Evolutionary conservation across 371 early-diverging fungal species (phyloP).

Genomic region (Thermomucor indicae-seudaticae): DNA sequence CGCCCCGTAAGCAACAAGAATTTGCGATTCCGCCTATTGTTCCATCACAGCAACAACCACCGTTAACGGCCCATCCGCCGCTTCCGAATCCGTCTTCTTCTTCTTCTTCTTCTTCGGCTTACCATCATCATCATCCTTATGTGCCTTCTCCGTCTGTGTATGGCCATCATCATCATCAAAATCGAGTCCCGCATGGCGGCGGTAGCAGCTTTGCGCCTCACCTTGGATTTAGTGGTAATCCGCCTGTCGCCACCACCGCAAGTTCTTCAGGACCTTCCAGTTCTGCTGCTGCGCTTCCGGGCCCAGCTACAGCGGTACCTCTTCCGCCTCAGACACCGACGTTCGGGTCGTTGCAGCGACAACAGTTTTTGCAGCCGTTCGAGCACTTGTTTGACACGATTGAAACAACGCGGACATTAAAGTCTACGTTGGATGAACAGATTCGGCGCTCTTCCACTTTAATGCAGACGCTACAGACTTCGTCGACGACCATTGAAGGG

Average conservation of each 20-base stretch:
- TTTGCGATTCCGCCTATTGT: conserved; percentile 48
- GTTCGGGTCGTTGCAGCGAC: conserved; percentile 26
- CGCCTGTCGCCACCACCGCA: too few relatives aligned
- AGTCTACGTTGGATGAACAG: conserved; percentile 68
- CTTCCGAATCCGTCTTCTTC: neutral
- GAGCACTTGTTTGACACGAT: conserved; percentile 59
- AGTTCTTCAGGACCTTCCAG: too few relatives aligned
- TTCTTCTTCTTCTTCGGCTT: too few relatives aligned
- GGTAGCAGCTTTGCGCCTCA: neutral
- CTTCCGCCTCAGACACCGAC: conserved; percentile 17
- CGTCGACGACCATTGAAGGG: conserved; percentile 71
- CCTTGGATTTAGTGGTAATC: too few relatives aligned
- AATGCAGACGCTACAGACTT: conserved; percentile 73
- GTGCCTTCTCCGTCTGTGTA: neutral
- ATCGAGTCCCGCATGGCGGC: conserved; percentile 8
- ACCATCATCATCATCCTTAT: conserved; percentile 7
- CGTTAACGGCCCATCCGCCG: conserved; percentile 16
- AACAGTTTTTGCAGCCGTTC: conserved; percentile 53
- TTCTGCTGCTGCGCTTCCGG: neutral
- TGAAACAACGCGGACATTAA: conserved; percentile 53
- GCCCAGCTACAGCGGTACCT: conserved; percentile 17
- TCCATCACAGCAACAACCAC: conserved; percentile 47
- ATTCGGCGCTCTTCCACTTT: conserved; percentile 69
- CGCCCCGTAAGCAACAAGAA: conserved; percentile 29
- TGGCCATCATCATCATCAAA: neutral